Conservation (phyloP, 148 eudicot species). For the Talinum fruticosum region DNA sequence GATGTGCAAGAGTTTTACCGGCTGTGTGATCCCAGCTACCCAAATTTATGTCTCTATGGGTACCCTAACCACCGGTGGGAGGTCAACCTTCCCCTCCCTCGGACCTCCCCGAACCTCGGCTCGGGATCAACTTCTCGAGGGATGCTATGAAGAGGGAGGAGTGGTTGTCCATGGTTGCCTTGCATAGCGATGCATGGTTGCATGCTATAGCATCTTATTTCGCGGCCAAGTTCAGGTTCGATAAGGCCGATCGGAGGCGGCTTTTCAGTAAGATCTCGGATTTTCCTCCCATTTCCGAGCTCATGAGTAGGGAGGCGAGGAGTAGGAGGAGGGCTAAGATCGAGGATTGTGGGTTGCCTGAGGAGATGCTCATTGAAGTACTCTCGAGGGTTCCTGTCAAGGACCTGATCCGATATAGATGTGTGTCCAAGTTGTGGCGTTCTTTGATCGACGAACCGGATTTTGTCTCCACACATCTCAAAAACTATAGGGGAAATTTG, state of each 20-base stretch:
- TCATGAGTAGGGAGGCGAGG: background rate
- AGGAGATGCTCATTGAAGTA: conserved; percentile 15
- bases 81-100: conserved; percentile 12
- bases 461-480: conserved; percentile 15
- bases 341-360: conserved; percentile 11
- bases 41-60: conserved; percentile 21
- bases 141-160: conserved; percentile 17
- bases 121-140: conserved; percentile 23
- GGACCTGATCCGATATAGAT: conserved; percentile 10
- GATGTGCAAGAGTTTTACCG: conserved; percentile 15
- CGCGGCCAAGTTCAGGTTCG: conserved; percentile 13
- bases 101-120: conserved; percentile 24
- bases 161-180: conserved; percentile 28
- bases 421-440: conserved; percentile 20
- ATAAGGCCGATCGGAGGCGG: conserved; percentile 21
- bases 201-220: conserved; percentile 15
- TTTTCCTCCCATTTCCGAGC: background rate
- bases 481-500: conserved; percentile 2
- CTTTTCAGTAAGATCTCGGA: conserved; percentile 21
- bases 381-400: conserved; percentile 12
- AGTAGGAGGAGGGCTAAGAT: conserved; percentile 11
- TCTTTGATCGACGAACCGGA: conserved; percentile 10
- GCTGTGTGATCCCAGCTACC: conserved; percentile 20
- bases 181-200: conserved; percentile 28
- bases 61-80: conserved; percentile 23